phyloP scores from a whole-genome alignment of 73 alveolate species.

The Paramecium sexaurelia region DNA sequence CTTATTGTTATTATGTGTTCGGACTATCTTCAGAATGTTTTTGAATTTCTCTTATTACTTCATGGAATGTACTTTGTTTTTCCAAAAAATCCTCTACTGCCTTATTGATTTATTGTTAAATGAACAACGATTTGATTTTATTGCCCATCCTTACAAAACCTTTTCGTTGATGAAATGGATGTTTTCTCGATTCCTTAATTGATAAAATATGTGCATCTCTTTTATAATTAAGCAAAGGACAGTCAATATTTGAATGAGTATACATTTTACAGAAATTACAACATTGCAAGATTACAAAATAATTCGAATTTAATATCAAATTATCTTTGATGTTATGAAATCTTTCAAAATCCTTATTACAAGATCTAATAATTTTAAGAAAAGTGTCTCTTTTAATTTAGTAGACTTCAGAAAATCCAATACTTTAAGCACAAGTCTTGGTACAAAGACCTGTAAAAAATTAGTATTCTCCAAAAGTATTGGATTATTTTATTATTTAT shows the following conservation, averaged over 20 bases:
- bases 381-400: slow-evolving; percentile 40
- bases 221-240: neutral
- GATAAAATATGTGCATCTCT: neutral
- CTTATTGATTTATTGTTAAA: neutral
- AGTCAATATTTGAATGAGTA: neutral
- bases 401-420: slow-evolving; percentile 41
- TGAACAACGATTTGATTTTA: neutral
- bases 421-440: slow-evolving; percentile 35
- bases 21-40: slow-evolving; percentile 2
- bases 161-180: neutral
- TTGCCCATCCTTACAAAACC: neutral
- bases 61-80: neutral
- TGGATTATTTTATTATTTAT: neutral
- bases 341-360: slow-evolving; percentile 52
- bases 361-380: neutral
- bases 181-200: neutral
- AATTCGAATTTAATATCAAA: neutral
- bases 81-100: neutral
- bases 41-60: neutral
- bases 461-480: slow-evolving; percentile 42
- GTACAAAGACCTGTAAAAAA: slow-evolving; percentile 51
- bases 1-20: neutral
- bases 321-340: slow-evolving; percentile 36
- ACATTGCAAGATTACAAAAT: neutral
- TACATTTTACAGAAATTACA: neutral